Base-by-base conservation (phyloP, 164 flowering plant species). In the Annona cherimola region DNA sequence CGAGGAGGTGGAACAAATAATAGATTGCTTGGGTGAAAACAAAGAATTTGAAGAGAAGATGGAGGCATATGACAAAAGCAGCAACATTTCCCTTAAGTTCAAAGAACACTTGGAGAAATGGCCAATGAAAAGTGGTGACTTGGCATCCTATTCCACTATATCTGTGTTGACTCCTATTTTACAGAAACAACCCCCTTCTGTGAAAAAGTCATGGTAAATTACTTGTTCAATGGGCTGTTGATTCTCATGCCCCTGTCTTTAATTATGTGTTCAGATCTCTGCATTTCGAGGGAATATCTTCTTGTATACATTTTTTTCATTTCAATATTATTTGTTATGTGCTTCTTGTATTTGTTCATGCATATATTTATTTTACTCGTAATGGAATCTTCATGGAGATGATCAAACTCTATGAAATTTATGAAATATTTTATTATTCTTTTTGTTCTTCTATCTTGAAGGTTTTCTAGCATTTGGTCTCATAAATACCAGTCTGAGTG, bases 11-110 rank as follows among this genome's bases (percentile, higher is more conserved):
- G 63, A 82, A 59, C 73, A 81, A 70, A 75, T 57, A 45, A 82
- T 86, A 64, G 43, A 61, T 66, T 42, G 54, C 63, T 76, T 90
- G 74, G 87, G 82, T 14, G 93, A 90, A 74, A 91, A 89, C 72
- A 79, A 76, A 74, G 79, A 83, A 73, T 73, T 87, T 42, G 87
- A 67, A 69, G 82, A 80, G 75, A 86, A 76, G 81, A 77, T 89
- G 54, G 81, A 54, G 65, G 68, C n/a, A 12, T 84, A 78, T 64
- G 84, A 82, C 71, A 69, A 18, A 66, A 80, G 78, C 66, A 71
- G 75, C 61, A 75, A 61, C 61, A 44, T 59, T 60, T 75, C 81
- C 71, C 74, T 68, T 63, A 80, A 75, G 69, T 57, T 84, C 42
- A 83, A 80, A 64, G 81, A 80, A 55, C 77, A 81, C 67, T 54